Conservation (phyloP, 345 rosid species). For the Boechera divaricarpa region DNA sequence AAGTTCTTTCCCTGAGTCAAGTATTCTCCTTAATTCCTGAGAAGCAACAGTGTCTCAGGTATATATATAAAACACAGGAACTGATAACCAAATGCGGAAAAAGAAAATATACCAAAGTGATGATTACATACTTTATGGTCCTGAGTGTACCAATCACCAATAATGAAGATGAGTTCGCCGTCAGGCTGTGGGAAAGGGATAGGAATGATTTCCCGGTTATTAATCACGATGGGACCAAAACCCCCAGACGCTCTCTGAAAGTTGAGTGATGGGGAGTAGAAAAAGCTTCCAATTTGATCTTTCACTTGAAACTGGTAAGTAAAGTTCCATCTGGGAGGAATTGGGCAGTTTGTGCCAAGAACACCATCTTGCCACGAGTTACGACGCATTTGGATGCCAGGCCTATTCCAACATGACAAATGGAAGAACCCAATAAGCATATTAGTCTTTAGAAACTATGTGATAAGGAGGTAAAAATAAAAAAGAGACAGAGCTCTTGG, state of each 20-base stretch:
- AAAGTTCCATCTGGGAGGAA: conserved; percentile 66
- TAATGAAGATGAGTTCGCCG: conserved; percentile 64
- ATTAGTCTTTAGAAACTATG: neutral
- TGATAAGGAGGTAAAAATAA: neutral
- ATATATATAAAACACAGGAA: neutral
- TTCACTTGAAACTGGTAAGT: conserved; percentile 92
- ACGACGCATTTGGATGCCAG: conserved; percentile 85
- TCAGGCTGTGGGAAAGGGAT: conserved; percentile 88
- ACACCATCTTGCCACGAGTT: conserved; percentile 96
- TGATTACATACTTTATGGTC: conserved; percentile 72
- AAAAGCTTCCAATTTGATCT: conserved; percentile 96
- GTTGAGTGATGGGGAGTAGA: conserved; percentile 81
- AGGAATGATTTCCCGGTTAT: conserved; percentile 60
- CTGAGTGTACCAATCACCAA: conserved; percentile 90
- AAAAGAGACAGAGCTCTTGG: neutral
- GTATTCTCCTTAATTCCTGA: conserved; percentile 70
- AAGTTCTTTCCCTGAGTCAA: conserved; percentile 86
- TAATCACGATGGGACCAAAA: conserved; percentile 79
- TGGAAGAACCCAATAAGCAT: conserved; percentile 7
- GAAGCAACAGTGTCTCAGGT: conserved; percentile 16
- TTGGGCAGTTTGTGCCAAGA: conserved; percentile 87
- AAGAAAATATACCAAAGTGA: neutral
- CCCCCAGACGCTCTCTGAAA: conserved; percentile 96
- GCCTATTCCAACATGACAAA: conserved; percentile 53
- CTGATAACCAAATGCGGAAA: neutral